These are phyloP conservation scores for Ulota crispa DNA, from an alignment of 225 moss, liverwort and hornwort species.

Conservation along the genomic window DNA sequence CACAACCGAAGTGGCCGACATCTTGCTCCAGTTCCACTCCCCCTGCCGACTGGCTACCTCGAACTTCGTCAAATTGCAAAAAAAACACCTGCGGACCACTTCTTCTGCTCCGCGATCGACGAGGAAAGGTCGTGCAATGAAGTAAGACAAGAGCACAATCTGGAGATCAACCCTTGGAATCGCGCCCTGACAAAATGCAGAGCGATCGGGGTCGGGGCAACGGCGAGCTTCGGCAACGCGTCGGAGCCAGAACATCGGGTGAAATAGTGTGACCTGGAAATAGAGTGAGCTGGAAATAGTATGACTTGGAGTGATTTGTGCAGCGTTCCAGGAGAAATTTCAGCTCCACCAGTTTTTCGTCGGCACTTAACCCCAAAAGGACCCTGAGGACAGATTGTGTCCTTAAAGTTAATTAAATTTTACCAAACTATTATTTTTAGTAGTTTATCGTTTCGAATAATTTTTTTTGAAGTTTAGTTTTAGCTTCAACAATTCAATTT, in stretches of 20 bases:
- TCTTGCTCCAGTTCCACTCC: slow-evolving; percentile 4
- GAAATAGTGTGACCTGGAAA: neutral
- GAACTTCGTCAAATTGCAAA: neutral
- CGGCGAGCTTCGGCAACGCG: neutral
- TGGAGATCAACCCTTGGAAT: neutral
- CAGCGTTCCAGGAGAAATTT: too few species aligned
- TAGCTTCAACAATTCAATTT: too few species aligned
- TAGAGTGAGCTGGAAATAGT: neutral
- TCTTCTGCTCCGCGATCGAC: neutral
- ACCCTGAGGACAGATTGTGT: too few species aligned
- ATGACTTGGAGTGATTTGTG: too few species aligned
- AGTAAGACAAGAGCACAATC: neutral
- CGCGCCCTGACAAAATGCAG: neutral
- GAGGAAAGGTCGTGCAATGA: neutral
- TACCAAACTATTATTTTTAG: too few species aligned
- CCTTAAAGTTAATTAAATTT: too few species aligned
- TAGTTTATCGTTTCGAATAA: too few species aligned
- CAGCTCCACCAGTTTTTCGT: too few species aligned
- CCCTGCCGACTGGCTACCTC: neutral
- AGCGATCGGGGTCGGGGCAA: neutral
- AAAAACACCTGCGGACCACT: neutral
- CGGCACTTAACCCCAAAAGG: too few species aligned
- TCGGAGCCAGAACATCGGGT: neutral
- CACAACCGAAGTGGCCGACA: slow-evolving; percentile 51
- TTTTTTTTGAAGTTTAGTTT: too few species aligned